Conservation (phyloP, 2,329 filamentous ascomycete species). For the Hypoxylon sp. region DNA sequence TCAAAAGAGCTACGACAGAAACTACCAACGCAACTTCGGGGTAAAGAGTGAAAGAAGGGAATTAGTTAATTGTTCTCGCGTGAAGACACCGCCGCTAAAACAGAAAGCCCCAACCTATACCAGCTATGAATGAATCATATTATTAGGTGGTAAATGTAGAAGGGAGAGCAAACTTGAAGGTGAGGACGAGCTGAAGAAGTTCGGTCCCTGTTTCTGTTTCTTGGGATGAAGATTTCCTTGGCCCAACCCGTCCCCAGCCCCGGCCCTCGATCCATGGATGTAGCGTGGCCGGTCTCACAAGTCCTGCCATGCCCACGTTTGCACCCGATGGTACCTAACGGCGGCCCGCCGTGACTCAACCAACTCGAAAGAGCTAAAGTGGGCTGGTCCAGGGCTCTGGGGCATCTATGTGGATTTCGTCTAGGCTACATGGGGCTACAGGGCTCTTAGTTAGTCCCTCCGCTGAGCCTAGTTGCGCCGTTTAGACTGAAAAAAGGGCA, state of each 20-base stretch:
- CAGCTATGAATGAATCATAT: constrained; percentile 20
- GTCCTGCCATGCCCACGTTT: constrained; percentile 22
- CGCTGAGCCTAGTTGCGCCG: constrained; percentile 23
- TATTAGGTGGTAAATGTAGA: constrained; percentile 20
- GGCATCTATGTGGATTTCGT: constrained; percentile 26
- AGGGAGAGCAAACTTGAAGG: not conserved
- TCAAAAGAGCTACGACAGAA: not conserved
- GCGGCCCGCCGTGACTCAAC: constrained; percentile 19
- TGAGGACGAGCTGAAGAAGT: constrained; percentile 32
- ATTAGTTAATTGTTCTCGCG: constrained; percentile 17
- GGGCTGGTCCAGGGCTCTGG: constrained; percentile 31
- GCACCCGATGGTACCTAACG: constrained; percentile 21
- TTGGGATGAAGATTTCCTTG: constrained; percentile 32
- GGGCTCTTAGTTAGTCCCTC: not conserved
- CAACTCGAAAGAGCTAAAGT: constrained; percentile 20
- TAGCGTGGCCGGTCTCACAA: constrained; percentile 28
- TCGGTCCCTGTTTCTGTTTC: not conserved
- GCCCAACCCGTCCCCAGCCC: constrained; percentile 14
- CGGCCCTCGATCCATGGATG: constrained; percentile 5
- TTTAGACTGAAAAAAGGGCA: constrained; percentile 23
- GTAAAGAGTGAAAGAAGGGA: constrained; percentile 12
- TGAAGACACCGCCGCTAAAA: constrained; percentile 26
- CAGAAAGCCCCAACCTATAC: not conserved
- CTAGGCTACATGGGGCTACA: constrained; percentile 33
- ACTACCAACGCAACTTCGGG: constrained; percentile 13